phyloP scores from a whole-genome alignment of 306 rosid species.

The Prunus campanulata region DNA sequence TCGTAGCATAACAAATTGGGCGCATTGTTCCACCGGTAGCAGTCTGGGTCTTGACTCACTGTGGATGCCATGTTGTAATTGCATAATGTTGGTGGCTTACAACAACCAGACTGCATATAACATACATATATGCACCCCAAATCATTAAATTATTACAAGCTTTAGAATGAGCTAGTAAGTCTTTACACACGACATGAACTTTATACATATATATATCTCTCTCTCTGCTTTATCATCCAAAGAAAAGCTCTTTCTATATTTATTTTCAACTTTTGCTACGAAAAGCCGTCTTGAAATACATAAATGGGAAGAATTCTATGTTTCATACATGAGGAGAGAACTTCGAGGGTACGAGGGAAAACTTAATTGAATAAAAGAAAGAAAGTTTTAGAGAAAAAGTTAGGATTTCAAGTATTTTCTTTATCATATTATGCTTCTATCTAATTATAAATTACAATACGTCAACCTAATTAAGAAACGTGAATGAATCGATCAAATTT shows the following conservation, averaged over 20 bases:
- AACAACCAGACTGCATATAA: constrained; percentile 75
- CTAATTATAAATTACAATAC: too few species aligned
- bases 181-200: neutral
- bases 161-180: neutral
- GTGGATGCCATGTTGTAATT: constrained; percentile 45
- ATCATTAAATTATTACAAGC: neutral
- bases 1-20: constrained; percentile 74
- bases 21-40: constrained; percentile 82
- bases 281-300: neutral
- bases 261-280: neutral
- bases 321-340: too few species aligned
- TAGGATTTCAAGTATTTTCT: too few species aligned
- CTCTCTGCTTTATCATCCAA: neutral
- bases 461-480: too few species aligned
- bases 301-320: neutral
- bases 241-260: neutral
- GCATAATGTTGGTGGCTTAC: constrained; percentile 85
- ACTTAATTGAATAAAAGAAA: too few species aligned
- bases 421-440: too few species aligned
- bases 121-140: neutral
- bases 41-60: constrained; percentile 65
- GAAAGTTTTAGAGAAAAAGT: too few species aligned
- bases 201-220: too few species aligned
- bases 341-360: too few species aligned
- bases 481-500: too few species aligned